These are phyloP conservation scores for Microbotryum scabiosae DNA, from an alignment of 1,284 basidiomycete species.

Conservation along the genomic window DNA sequence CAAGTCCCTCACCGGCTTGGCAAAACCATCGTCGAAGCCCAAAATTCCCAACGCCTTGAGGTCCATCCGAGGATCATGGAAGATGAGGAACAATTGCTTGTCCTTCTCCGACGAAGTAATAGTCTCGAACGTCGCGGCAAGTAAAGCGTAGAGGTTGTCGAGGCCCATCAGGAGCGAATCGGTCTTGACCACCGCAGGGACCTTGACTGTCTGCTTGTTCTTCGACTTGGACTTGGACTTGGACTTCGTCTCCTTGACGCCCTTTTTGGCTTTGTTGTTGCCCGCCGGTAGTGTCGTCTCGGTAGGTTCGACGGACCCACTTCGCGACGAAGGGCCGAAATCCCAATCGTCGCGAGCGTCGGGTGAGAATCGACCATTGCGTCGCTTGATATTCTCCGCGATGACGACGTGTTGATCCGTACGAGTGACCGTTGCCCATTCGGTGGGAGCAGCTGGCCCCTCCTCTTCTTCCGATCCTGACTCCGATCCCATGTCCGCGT, in stretches of 20 bases:
- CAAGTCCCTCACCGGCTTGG: neutral
- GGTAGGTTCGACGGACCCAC: too few species aligned
- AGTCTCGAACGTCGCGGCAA: constrained; percentile 15
- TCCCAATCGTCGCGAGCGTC: constrained; percentile 19
- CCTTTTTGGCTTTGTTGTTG: too few species aligned
- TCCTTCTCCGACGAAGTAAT: constrained; percentile 1
- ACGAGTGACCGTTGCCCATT: too few species aligned
- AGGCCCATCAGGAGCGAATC: neutral
- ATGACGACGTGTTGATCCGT: constrained; percentile 5
- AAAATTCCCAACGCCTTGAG: constrained; percentile 8
- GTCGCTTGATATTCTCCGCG: constrained; percentile 9
- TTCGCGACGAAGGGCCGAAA: too few species aligned
- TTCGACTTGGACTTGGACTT: too few species aligned
- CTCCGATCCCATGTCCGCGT: too few species aligned
- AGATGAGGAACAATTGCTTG: constrained; percentile 20
- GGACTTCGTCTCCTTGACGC: too few species aligned
- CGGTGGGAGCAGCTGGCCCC: too few species aligned
- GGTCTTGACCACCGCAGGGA: neutral
- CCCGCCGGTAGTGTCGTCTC: too few species aligned
- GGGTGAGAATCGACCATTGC: constrained; percentile 10
- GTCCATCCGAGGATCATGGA: constrained; percentile 25
- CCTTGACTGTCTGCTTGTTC: too few species aligned
- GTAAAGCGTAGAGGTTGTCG: constrained; percentile 6
- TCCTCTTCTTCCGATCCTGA: too few species aligned
- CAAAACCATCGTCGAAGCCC: constrained; percentile 9